Conservation (phyloP, 176 grass and related monocot genomes). For the Oryza officinalis region DNA sequence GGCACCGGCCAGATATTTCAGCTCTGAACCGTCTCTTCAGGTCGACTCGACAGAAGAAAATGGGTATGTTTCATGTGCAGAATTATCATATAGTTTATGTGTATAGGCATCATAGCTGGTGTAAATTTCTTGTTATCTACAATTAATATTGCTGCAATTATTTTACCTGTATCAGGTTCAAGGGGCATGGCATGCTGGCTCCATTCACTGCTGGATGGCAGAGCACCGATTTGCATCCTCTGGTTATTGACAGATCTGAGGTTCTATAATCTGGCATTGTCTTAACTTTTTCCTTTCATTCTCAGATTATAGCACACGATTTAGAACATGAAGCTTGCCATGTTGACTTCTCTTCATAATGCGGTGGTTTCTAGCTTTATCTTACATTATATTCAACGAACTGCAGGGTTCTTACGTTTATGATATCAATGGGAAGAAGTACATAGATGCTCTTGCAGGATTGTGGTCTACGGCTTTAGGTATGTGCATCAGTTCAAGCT, state of each 20-base stretch:
- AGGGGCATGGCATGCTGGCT: slow-evolving; percentile 90
- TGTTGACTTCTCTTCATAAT: not conserved
- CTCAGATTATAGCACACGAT: not conserved
- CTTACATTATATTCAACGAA: not conserved
- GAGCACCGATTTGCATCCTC: slow-evolving; percentile 69
- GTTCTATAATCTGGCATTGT: slow-evolving; percentile 29
- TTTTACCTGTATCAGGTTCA: slow-evolving; percentile 58
- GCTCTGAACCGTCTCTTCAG: slow-evolving; percentile 62
- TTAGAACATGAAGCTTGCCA: not conserved
- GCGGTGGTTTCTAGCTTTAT: not conserved
- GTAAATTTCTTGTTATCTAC: not conserved
- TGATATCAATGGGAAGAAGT: slow-evolving; percentile 88
- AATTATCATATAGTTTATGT: not conserved
- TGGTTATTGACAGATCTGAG: slow-evolving; percentile 89
- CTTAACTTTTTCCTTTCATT: not conserved
- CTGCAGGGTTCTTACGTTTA: slow-evolving; percentile 90
- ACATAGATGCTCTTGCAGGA: slow-evolving; percentile 92
- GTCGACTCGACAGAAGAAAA: slow-evolving; percentile 51
- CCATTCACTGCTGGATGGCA: slow-evolving; percentile 99
- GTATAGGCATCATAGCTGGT: not conserved
- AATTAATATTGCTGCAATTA: not conserved
- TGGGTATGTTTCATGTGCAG: slow-evolving; percentile 43
- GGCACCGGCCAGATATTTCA: slow-evolving; percentile 55
- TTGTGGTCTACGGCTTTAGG: slow-evolving; percentile 94
- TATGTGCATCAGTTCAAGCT: not conserved